Percentiles rank a stretch among this genome's conserved stretches.
phyloP scores from a whole-genome alignment of 2,329 filamentous ascomycete species.

The Pestalotiopsis sp. region DNA sequence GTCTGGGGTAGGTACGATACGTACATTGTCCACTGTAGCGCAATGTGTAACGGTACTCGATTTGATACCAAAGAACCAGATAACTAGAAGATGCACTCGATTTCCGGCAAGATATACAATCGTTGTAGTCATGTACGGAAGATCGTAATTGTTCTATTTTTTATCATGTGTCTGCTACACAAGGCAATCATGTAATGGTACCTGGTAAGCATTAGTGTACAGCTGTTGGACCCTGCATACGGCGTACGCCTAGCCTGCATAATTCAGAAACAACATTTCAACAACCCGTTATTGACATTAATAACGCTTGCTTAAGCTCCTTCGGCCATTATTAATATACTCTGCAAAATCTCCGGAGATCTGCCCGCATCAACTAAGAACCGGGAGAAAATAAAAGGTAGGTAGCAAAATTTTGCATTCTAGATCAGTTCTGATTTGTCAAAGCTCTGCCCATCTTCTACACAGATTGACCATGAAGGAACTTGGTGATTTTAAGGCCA shows the following conservation, averaged over 20 bases:
- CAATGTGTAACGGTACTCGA: not conserved
- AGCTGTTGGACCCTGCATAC: not conserved
- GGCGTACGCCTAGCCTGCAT: not conserved
- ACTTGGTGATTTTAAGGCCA: not conserved
- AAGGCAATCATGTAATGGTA: too few relatives aligned
- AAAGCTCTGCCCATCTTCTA: not conserved
- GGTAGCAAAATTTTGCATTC: too few relatives aligned
- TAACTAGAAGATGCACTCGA: too few relatives aligned
- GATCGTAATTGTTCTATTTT: too few relatives aligned
- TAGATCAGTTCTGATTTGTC: too few relatives aligned
- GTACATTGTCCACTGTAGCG: not conserved
- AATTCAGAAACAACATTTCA: not conserved
- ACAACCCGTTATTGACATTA: not conserved
- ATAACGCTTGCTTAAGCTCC: not conserved
- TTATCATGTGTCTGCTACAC: too few relatives aligned
- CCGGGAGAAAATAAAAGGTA: too few relatives aligned
- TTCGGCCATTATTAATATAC: not conserved
- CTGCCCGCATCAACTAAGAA: too few relatives aligned
- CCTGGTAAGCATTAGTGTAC: not conserved
- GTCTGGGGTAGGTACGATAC: not conserved
- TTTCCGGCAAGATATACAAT: too few relatives aligned
- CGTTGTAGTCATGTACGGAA: too few relatives aligned
- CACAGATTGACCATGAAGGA: not conserved
- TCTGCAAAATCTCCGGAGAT: too few relatives aligned
- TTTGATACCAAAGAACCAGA: too few relatives aligned